Evolutionary conservation across 192 early-diverging fungal species (phyloP).

Genomic region (Haplosporangium gracile): DNA sequence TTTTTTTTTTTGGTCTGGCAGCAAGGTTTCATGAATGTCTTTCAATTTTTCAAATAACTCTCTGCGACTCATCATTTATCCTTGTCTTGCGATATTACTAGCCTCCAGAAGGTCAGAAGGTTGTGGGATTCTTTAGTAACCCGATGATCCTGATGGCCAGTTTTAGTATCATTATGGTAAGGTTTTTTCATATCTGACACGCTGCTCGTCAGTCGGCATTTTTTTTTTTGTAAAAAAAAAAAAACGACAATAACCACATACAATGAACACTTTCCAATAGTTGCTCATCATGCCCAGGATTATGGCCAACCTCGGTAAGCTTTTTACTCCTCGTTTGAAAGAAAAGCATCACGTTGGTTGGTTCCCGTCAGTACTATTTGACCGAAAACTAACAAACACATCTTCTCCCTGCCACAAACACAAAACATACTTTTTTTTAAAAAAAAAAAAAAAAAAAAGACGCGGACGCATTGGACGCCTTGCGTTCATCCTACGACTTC

Average conservation of each 20-base stretch:
- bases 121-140: constrained; percentile 26
- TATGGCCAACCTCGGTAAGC: constrained; percentile 39
- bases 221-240: too few relatives aligned
- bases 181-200: too few relatives aligned
- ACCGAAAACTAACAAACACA: neutral
- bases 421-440: neutral
- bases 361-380: neutral
- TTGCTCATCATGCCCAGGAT: constrained; percentile 38
- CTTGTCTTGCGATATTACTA: neutral
- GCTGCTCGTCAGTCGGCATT: neutral
- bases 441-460: constrained; percentile 12
- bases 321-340: neutral
- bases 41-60: too few relatives aligned
- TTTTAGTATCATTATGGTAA: constrained; percentile 39
- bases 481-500: constrained; percentile 33
- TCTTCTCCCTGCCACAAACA: too few relatives aligned
- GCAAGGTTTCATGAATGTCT: too few relatives aligned
- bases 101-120: constrained; percentile 34
- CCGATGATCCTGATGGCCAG: constrained; percentile 42
- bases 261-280: neutral
- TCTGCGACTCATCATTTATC: neutral
- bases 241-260: too few relatives aligned
- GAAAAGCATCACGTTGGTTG: neutral
- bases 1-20: too few relatives aligned
- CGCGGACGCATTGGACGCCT: constrained; percentile 13